phyloP scores from a whole-genome alignment of 768 basidiomycete genomes.

The Ramaria rubella region DNA sequence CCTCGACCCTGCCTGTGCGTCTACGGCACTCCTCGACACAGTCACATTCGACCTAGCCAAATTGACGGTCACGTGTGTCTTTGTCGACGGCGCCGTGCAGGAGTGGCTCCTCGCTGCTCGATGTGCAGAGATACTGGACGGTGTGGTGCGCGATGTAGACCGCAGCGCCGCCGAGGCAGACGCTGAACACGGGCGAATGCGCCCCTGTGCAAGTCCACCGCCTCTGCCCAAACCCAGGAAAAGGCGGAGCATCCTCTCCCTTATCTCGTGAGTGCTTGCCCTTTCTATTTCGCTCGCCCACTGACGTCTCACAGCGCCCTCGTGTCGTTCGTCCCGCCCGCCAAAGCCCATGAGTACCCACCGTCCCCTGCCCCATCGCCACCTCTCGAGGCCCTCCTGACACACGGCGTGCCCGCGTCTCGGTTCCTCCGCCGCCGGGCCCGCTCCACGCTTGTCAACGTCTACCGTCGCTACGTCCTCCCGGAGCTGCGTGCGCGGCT shows the following conservation, averaged over 20 bases:
- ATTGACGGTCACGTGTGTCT: slow-evolving; percentile 42
- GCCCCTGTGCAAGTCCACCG: neutral
- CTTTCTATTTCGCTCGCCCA: slow-evolving; percentile 21
- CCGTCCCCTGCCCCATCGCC: slow-evolving; percentile 22
- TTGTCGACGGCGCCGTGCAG: slow-evolving; percentile 49
- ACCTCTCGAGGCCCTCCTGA: slow-evolving; percentile 15
- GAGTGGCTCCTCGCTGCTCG: slow-evolving; percentile 39
- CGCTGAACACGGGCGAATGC: slow-evolving; percentile 12
- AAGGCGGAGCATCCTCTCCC: slow-evolving; percentile 63
- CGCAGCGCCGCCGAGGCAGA: slow-evolving; percentile 13
- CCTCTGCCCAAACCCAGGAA: slow-evolving; percentile 49
- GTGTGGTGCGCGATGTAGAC: slow-evolving; percentile 46
- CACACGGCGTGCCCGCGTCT: slow-evolving; percentile 19
- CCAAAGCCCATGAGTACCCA: slow-evolving; percentile 21
- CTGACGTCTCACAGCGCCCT: slow-evolving; percentile 24
- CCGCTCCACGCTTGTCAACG: slow-evolving; percentile 60
- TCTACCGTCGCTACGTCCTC: slow-evolving; percentile 57
- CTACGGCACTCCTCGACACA: slow-evolving; percentile 48
- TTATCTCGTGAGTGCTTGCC: slow-evolving; percentile 45
- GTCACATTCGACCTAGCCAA: slow-evolving; percentile 55
- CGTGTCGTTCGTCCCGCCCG: slow-evolving; percentile 26
- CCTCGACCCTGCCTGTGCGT: slow-evolving; percentile 53
- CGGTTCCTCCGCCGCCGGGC: slow-evolving; percentile 53
- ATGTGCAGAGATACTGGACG: slow-evolving; percentile 41
- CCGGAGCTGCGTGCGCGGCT: slow-evolving; percentile 37